Percentiles rank a stretch among this genome's conserved stretches.
Conservation (phyloP, 106 monocot genomes). For the Acorus calamus region DNA sequence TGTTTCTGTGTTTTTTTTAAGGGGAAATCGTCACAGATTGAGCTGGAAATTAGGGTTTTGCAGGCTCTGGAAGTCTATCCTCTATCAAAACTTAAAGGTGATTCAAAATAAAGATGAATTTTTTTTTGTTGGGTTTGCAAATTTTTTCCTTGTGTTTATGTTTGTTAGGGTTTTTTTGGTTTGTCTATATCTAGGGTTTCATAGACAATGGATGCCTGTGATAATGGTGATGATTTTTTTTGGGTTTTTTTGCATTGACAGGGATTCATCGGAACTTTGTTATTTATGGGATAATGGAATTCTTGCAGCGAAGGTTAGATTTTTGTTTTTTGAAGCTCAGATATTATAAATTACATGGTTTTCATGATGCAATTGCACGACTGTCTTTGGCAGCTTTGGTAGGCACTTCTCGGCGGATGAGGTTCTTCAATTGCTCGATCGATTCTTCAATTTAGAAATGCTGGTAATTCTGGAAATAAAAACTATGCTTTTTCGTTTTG, state of each 20-base stretch:
- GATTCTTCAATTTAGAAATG: constrained; percentile 97
- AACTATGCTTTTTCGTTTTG: background rate
- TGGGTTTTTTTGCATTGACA: background rate
- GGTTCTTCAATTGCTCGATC: constrained; percentile 75
- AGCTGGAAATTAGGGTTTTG: too few species aligned
- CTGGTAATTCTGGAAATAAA: constrained; percentile 35
- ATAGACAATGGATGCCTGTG: too few species aligned
- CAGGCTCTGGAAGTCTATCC: too few species aligned
- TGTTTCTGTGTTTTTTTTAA: too few species aligned
- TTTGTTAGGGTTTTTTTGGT: too few species aligned
- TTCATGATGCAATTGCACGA: background rate
- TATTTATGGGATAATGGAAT: constrained; percentile 84
- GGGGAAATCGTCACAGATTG: too few species aligned
- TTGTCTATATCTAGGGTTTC: too few species aligned
- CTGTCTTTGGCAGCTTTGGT: constrained; percentile 43
- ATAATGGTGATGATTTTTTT: too few species aligned
- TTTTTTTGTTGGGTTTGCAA: too few species aligned
- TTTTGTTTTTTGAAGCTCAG: background rate
- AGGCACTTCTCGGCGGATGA: constrained; percentile 79
- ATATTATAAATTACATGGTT: background rate
- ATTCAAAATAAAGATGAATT: too few species aligned
- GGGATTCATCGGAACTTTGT: constrained; percentile 92
- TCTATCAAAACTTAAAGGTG: too few species aligned
- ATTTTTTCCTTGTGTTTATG: too few species aligned
- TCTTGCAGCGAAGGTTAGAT: constrained; percentile 55